Evolutionary conservation across 306 rosid genomes (phyloP).

Genomic region (Cicer bijugum): DNA sequence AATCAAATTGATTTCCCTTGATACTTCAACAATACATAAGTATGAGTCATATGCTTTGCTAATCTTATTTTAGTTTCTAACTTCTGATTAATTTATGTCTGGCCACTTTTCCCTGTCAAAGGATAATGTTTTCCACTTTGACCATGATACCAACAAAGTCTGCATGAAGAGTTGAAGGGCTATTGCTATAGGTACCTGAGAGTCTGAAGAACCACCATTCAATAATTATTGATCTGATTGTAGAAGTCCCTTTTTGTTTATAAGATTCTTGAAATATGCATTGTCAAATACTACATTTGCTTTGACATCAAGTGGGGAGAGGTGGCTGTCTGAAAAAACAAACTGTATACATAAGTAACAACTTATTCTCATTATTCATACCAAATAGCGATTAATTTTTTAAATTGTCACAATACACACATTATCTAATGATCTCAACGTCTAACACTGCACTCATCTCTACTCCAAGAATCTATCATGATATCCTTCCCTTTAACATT

Average conservation of each 20-base stretch:
- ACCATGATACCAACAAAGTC: slow-evolving; percentile 66
- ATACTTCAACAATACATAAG: background rate
- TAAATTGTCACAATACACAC: slow-evolving; percentile 21
- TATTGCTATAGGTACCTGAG: slow-evolving; percentile 40
- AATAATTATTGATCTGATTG: slow-evolving; percentile 47
- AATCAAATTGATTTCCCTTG: too few relatives aligned
- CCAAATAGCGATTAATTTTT: slow-evolving; percentile 10
- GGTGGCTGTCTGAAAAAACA: slow-evolving; percentile 43
- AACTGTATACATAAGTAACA: background rate
- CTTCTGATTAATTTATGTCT: slow-evolving; percentile 46
- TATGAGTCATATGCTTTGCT: slow-evolving; percentile 9
- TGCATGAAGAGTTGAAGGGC: slow-evolving; percentile 39
- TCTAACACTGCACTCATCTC: slow-evolving; percentile 42
- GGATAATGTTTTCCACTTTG: slow-evolving; percentile 32
- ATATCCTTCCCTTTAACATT: background rate
- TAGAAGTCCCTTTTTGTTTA: slow-evolving; percentile 41
- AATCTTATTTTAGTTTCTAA: background rate
- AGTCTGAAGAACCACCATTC: slow-evolving; percentile 42
- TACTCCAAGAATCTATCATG: slow-evolving; percentile 18
- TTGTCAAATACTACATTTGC: slow-evolving; percentile 54
- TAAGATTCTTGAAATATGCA: slow-evolving; percentile 43
- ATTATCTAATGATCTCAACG: slow-evolving; percentile 19
- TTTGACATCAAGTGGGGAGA: slow-evolving; percentile 60
- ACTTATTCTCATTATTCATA: slow-evolving; percentile 3
- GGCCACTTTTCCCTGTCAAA: slow-evolving; percentile 59